Evolutionary conservation across 1,284 basidiomycete species (phyloP), one percentile per base, ranked within the genome.

Genomic region (Coniferiporia sulphurascens): DNA sequence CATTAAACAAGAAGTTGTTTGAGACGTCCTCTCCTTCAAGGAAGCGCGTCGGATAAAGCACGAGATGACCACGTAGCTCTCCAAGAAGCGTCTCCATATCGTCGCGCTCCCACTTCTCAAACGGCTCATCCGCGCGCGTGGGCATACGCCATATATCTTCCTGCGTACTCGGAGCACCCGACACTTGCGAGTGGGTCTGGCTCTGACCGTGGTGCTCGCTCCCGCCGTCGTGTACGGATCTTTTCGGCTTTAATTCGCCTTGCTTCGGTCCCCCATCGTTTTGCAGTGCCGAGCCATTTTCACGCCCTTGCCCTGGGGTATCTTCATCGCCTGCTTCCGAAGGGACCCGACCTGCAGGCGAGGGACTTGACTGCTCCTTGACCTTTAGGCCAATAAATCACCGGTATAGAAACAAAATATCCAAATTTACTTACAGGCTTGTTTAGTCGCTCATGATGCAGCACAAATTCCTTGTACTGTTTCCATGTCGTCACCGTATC

Each of bases 401-500:
- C 15, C 58, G 48, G 54, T 34, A 52, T 22, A 32, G 59, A 41
- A 51, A 35, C 12, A 49, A 46, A 21, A 3, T 8, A 21, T 4
- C 32, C 35, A 15, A 35, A 15, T 13, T 8, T 12, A 71, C 80
- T 63, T 66, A 89, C 88, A 38, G 79, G 80, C 72, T 84, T 87
- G 65, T 79, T 83, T 62, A 93, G 73, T 35, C 89, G 84, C 64
- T 93, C 92, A 61, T 91, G 87, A 67, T 91, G 81, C 36, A 80
- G 73, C 45, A 87, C 72, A 66, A 92, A 96, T 62, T 94, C 89
- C 70, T 88, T 95, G 76, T 96, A 96, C 69, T 93, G 90, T 67
- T 94, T 93, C 95, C 95, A 98, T 0, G 93, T 95, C 1, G 88
- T 89, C 56, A 97, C 84, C 13, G 87, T 76, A 70, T 98, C 94